Base-by-base conservation (phyloP, 1,284 basidiomycete species). In the Rhodotorula sp. region DNA sequence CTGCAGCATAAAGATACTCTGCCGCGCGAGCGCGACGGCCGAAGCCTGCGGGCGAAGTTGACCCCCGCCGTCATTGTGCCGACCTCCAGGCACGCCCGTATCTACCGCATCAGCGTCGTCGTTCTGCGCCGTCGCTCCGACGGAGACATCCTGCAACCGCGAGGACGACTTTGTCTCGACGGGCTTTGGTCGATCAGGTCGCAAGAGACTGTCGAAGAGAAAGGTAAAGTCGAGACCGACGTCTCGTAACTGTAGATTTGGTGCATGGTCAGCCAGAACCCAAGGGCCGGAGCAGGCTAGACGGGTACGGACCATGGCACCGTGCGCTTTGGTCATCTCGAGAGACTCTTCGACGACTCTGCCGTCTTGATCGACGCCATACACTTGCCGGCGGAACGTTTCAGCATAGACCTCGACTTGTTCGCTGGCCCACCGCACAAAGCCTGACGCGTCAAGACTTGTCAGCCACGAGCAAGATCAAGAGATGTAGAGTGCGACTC, bases 171-270 rank as follows among this genome's bases (percentile, higher is more conserved):
- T 31, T 48, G 49, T 62, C 23, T 58, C n/a, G 5, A 31, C 46
- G 21, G 58, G 21, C 8, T 34, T 20, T 12, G 63, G 52, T 23
- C 57, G 26, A 26, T 65, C 63, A 16, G 74, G 72, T 12, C 72
- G 68, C 6, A 94, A 85, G 5, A 93, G 84, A 34, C 87, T 86
- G 62, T 91, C 87, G 34, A 97, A 84, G 23, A 95, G 85, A 83
- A 90, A 93, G 39, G 90, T 89, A 80, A 97, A 97, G 82, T 97
- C 93, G 43, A 97, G 87, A 0, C 93, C 93, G 78, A 90, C 93
- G 79, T 97, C 94, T 83, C 93, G 90, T 3, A 94, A 86, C 91
- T 93, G 76, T 15, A 29, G 5, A 21, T n/a, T 56, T n/a, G 5
- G 39, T 3, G 56, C 52, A 48, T 21, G 58, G 64, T 52, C 46